Evolutionary conservation across 495 filamentous ascomycete genomes (phyloP), one percentile per base, ranked within the genome.

Genomic region (Penicillium chermesinum): DNA sequence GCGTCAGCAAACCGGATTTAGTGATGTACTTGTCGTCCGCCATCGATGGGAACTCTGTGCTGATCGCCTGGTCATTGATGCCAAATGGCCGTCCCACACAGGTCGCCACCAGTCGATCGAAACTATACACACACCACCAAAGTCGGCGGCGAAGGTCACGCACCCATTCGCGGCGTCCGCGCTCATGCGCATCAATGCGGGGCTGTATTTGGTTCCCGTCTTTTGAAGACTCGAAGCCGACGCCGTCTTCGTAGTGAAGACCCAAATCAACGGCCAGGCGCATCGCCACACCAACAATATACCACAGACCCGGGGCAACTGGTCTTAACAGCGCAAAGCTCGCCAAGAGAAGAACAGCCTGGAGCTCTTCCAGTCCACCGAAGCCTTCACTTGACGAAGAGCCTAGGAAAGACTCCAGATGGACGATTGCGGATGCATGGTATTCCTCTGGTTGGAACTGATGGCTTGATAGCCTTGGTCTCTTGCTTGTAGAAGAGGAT

Each of bases 111-210:
- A 97, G 81, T 20, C 91, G 82, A 61, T 97, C 91, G 52, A 96
- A 86, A 22, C 87, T 90, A 62, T 97, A 97, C 1, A 88, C 87
- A 69, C 89, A 95, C 91, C 91, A 97, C 89, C 91, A 97, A 15
- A 97, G 72, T 20, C 91, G 80, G 49, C 91, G 78, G 39, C 91
- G 82, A 32, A 95, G 73, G 62, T 97, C 91, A 17, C 91, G 84
- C 16, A 88, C 75, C 79, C 88, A 97, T 71, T 95, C 83, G 38
- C 88, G 75, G 13, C 87, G 79, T 13, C 91, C 91, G 41, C 79
- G 77, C 67, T 91, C 80, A 38, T 74, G 75, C 14, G 67, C 65
- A 54, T 81, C 77, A 9, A 76, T 66, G 15, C 61, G 62, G 27
- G 50, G 30, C 27, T 67, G 62, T 4, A 62, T 52, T 38, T 62